A percentile compares a stretch with the other conserved stretches of the same genome.
phyloP scores from a whole-genome alignment of 1,284 basidiomycete genomes.

The Fistulinella cinereoalba region DNA sequence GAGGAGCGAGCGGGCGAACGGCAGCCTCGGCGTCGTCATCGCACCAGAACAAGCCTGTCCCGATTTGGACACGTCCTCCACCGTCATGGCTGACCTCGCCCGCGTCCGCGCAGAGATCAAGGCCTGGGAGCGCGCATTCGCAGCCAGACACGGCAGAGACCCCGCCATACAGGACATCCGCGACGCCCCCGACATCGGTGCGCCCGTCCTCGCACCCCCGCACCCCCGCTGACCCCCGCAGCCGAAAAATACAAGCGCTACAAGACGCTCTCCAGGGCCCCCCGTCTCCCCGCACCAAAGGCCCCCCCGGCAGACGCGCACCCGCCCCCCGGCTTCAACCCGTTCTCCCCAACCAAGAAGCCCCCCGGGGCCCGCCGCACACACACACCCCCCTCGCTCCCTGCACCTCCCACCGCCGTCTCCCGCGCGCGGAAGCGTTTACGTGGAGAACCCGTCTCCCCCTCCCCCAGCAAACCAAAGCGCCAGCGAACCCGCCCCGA shows the following conservation, averaged over 20 bases:
- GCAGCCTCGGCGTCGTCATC: constrained; percentile 1
- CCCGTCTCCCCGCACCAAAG: constrained; percentile 39
- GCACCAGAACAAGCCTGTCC: too few species aligned
- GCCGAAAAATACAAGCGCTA: constrained; percentile 82
- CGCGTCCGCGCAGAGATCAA: constrained; percentile 75
- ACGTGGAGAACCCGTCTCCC: constrained; percentile 75
- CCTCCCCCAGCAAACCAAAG: constrained; percentile 74
- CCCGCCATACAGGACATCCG: constrained; percentile 81
- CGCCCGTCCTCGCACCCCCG: constrained; percentile 28
- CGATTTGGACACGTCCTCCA: too few species aligned
- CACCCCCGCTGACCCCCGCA: constrained; percentile 28
- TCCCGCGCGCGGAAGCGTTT: constrained; percentile 73
- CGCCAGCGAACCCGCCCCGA: constrained; percentile 46
- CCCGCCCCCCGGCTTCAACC: constrained; percentile 59
- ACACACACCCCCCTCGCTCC: constrained; percentile 13
- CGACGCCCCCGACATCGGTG: constrained; percentile 66
- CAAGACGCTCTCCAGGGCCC: constrained; percentile 67
- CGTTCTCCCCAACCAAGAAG: constrained; percentile 73
- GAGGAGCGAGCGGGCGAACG: constrained; percentile 23
- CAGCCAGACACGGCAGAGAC: constrained; percentile 52
- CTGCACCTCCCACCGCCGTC: constrained; percentile 49
- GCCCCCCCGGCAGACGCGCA: constrained; percentile 49
- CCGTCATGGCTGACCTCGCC: constrained; percentile 43
- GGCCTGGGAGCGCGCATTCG: constrained; percentile 79
- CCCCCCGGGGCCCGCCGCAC: constrained; percentile 29